A percentile compares a stretch with the other conserved stretches of the same genome.
Evolutionary conservation across 2,329 filamentous ascomycete genomes (phyloP).

Genomic region (Stenocarpella maydis): DNA sequence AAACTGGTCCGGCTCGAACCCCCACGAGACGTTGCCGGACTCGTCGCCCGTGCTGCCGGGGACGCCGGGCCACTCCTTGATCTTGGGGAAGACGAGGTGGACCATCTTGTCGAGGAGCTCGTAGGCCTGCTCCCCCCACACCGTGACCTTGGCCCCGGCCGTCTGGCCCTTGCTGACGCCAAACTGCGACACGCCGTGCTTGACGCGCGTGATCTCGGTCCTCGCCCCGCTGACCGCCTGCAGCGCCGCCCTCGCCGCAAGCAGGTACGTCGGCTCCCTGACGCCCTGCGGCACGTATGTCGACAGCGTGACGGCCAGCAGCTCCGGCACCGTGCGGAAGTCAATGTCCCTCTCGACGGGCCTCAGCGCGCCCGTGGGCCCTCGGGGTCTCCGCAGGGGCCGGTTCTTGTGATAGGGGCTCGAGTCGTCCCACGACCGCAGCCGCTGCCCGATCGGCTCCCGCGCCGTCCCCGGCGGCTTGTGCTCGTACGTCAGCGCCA

Average conservation of each 20-base stretch:
- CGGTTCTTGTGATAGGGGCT: slow-evolving; percentile 96
- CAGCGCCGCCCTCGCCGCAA: slow-evolving; percentile 83
- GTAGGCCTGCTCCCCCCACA: slow-evolving; percentile 82
- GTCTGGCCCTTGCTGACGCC: slow-evolving; percentile 75
- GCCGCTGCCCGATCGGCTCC: slow-evolving; percentile 63
- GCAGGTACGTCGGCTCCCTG: slow-evolving; percentile 76
- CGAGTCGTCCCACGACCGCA: slow-evolving; percentile 87
- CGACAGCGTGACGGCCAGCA: slow-evolving; percentile 84
- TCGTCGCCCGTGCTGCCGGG: slow-evolving; percentile 77
- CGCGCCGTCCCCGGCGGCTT: slow-evolving; percentile 76
- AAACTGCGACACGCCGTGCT: slow-evolving; percentile 77
- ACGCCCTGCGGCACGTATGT: slow-evolving; percentile 74
- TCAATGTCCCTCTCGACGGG: slow-evolving; percentile 77
- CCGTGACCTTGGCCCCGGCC: slow-evolving; percentile 77
- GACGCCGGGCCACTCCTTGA: slow-evolving; percentile 92
- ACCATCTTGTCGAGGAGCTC: slow-evolving; percentile 92
- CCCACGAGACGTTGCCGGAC: slow-evolving; percentile 86
- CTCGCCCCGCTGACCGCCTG: slow-evolving; percentile 86
- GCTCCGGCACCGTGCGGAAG: slow-evolving; percentile 85
- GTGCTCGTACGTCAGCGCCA: slow-evolving; percentile 90
- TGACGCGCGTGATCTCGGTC: slow-evolving; percentile 74
- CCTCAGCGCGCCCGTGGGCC: slow-evolving; percentile 71
- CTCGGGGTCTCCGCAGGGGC: slow-evolving; percentile 83
- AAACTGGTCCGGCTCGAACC: slow-evolving; percentile 78
- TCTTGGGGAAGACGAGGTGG: slow-evolving; percentile 88